Evolutionary conservation across 1,139 yeast species (phyloP), one percentile per base, ranked within the genome.

Genomic region (Magnusiomyces ingens): DNA sequence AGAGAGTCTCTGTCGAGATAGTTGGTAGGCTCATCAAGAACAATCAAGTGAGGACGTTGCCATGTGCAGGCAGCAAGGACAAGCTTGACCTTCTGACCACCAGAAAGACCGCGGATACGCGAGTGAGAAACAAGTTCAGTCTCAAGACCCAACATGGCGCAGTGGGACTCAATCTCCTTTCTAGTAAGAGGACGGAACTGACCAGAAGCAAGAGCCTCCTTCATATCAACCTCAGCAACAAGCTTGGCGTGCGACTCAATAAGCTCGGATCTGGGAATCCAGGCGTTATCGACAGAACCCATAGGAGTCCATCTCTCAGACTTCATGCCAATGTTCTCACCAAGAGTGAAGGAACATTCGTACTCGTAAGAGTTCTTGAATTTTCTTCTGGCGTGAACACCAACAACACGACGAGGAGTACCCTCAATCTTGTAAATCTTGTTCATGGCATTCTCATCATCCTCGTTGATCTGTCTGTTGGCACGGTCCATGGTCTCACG

Each of bases 401-500:
- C 97, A 60, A 82, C 82, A 75, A 93, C 84, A 81, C 97, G 90
- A 85, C 99, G 91, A 76, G 89, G 90, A 64, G 98, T 83, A 77
- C 97, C 96, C 77, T 93, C 99, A 71, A 93, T 82, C 84, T 87
- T 90, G 91, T 90, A 93, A 78, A 93, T 85, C 84, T 91, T 93
- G 93, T 91, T 90, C 99, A 93, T 93, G 74, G 95, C 88, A 76
- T 84, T 83, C 81, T 91, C 97, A 79, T 93, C 99, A 68, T 81
- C 80, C 79, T 93, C 99, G 74, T 87, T 90, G 74, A 93, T 89
- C 77, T 86, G 94, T 84, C 99, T 89, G 76, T 95, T 89, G 75
- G 99, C 99, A 82, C 98, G 89, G 82, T 93, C 99, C 98, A 93
- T 93, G 78, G 99, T 93, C 82, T 93, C 99, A 82, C 99, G 89